These are phyloP conservation scores for Malus asiatica DNA, from an alignment of 306 rosid genomes.

Conservation along the genomic window DNA sequence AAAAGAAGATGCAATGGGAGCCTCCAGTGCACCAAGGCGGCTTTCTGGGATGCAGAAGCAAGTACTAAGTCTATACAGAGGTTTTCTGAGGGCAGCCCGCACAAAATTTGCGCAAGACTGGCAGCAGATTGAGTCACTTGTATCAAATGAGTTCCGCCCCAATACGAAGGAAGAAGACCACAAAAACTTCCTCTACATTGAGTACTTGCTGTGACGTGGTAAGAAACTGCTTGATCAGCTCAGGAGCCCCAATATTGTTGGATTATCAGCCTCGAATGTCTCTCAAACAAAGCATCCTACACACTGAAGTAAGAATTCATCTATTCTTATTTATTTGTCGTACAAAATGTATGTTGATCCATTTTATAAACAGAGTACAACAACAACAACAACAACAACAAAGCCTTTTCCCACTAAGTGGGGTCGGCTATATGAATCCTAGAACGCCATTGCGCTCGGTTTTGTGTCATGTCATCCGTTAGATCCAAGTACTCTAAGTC, in stretches of 20 bases:
- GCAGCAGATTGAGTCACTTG: constrained; percentile 45
- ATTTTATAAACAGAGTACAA: background rate
- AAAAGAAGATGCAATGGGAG: constrained; percentile 38
- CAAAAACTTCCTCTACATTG: constrained; percentile 69
- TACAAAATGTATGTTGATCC: background rate
- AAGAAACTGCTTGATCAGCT: constrained; percentile 82
- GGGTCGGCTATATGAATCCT: too few relatives aligned
- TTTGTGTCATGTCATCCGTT: too few relatives aligned
- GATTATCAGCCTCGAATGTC: constrained; percentile 43
- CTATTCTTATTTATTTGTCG: background rate
- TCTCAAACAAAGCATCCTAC: constrained; percentile 13
- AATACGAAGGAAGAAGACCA: constrained; percentile 61
- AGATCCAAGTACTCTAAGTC: too few relatives aligned
- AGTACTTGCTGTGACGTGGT: constrained; percentile 69
- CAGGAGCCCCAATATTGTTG: constrained; percentile 46
- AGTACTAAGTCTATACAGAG: constrained; percentile 71
- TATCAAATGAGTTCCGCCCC: constrained; percentile 53
- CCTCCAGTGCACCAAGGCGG: constrained; percentile 37
- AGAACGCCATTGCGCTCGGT: too few relatives aligned
- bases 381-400: too few relatives aligned
- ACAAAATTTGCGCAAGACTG: constrained; percentile 54
- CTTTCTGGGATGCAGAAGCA: constrained; percentile 90
- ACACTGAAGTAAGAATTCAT: background rate
- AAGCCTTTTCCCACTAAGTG: too few relatives aligned
- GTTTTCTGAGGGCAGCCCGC: constrained; percentile 71